Evolutionary conservation across 2,329 filamentous ascomycete species (phyloP), one percentile per base, ranked within the genome.

Genomic region (Aschersonia sp.): DNA sequence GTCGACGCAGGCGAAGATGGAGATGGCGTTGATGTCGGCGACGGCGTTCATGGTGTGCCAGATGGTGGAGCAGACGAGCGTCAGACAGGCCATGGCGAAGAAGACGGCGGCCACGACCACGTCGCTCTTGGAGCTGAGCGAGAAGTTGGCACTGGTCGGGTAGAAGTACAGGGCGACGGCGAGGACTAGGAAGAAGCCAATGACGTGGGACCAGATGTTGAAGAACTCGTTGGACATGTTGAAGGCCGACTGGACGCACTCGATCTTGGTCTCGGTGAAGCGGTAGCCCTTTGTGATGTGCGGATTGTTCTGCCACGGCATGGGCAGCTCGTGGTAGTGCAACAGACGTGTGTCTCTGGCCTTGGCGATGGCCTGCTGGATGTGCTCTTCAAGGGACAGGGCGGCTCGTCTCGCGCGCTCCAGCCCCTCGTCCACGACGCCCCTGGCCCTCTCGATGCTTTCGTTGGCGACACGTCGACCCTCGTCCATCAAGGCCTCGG

Each of bases 21-120:
- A 92, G 68, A 98, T 84, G 42, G 94, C 78, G 28, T 81, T 79
- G 58, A 94, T 82, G 55, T 94, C 86, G 20, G 91, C 89, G 48
- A 97, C 94, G 57, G 87, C 88, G 69, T 91, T 95, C 89, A 98
- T 97, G 30, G 92, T 96, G 69, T 98, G 92, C 92, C 92, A 98
- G 60, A 97, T 81, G 53, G 84, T 91, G 52, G 85, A 94, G 80
- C 92, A 98, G 61, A 91, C 80, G 48, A 98, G 78, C 59, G 91
- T 97, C 65, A 97, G 89, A 72, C 83, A 89, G 44, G 92, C 92
- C 45, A 91, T 92, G 60, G 94, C 86, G 71, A 98, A 96, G 74
- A 98, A 98, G 54, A 94, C 77, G 29, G 85, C 89, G 1, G 91
- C 89, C 52, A 98, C 89, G 59, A 92, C 77, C 51, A 97, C 79